Conservation (phyloP, 805 yeast species). For the Suhomyces tanzawaensis region DNA sequence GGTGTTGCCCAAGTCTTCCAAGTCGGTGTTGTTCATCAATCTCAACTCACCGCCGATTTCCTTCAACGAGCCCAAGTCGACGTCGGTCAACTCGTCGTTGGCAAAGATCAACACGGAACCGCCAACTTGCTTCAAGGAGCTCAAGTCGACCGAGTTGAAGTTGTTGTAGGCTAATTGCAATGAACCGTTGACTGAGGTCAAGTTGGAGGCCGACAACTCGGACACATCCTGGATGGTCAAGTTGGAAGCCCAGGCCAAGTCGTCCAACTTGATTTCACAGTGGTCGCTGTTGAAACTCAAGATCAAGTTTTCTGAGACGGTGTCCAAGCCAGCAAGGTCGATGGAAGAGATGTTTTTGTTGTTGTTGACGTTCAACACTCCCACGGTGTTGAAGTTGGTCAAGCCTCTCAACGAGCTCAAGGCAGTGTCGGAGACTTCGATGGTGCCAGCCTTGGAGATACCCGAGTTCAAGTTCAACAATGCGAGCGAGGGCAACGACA, state of each 20-base stretch:
- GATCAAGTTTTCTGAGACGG: constrained; percentile 35
- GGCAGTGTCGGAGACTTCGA: constrained; percentile 43
- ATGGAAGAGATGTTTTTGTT: constrained; percentile 41
- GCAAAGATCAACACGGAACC: constrained; percentile 41
- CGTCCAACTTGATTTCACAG: constrained; percentile 31
- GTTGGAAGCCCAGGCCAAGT: constrained; percentile 42
- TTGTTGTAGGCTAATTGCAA: constrained; percentile 40
- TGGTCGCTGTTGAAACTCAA: constrained; percentile 42
- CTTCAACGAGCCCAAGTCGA: constrained; percentile 27
- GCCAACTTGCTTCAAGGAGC: constrained; percentile 33
- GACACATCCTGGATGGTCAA: constrained; percentile 43
- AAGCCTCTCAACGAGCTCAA: constrained; percentile 34
- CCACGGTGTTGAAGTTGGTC: constrained; percentile 29
- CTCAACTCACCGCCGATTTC: constrained; percentile 42
- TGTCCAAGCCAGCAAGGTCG: constrained; percentile 30
- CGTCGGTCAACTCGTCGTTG: constrained; percentile 38
- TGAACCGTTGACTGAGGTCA: constrained; percentile 41
- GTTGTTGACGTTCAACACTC: constrained; percentile 39
- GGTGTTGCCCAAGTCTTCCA: constrained; percentile 29
- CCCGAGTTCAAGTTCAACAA: constrained; percentile 36
- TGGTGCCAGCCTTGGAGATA: constrained; percentile 29
- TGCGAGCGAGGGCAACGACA: constrained; percentile 43
- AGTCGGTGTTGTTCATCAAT: constrained; percentile 40
- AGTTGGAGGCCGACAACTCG: constrained; percentile 28
- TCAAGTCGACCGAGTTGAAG: constrained; percentile 30